Conservation (phyloP, 345 rosid genomes). For the Aegle marmelos region DNA sequence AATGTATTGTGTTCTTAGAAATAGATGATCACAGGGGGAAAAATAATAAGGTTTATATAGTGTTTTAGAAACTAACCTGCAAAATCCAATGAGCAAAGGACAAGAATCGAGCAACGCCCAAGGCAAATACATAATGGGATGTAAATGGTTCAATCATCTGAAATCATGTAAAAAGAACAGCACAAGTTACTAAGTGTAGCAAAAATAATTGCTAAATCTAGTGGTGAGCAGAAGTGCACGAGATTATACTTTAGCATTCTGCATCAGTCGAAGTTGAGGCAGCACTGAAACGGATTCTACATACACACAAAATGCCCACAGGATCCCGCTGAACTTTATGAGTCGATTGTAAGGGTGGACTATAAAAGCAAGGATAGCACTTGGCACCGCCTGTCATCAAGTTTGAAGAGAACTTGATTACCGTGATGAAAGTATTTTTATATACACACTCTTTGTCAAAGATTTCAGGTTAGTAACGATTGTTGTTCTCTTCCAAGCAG, state of each 20-base stretch:
- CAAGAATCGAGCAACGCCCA: slow-evolving; percentile 73
- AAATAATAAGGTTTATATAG: background rate
- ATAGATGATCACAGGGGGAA: background rate
- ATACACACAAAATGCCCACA: slow-evolving; percentile 70
- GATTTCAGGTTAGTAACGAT: background rate
- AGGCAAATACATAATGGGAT: slow-evolving; percentile 80
- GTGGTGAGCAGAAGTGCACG: background rate
- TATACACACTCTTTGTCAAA: background rate
- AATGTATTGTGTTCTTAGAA: background rate
- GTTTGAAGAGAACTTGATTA: background rate
- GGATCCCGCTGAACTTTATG: slow-evolving; percentile 18
- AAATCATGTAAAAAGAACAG: background rate
- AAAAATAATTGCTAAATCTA: background rate
- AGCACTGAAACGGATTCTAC: slow-evolving; percentile 71
- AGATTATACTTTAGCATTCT: slow-evolving; percentile 61
- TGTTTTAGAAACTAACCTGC: slow-evolving; percentile 30
- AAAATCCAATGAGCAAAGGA: slow-evolving; percentile 82
- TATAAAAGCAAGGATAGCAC: slow-evolving; percentile 44
- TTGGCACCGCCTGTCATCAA: slow-evolving; percentile 54
- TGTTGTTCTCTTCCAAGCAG: background rate
- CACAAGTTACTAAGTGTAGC: background rate
- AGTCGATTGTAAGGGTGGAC: slow-evolving; percentile 36
- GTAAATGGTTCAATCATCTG: slow-evolving; percentile 91
- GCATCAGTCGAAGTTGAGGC: slow-evolving; percentile 92
- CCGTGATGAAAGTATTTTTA: background rate